Percentiles rank a stretch among this genome's conserved stretches.
Evolutionary conservation across 2,329 filamentous ascomycete species (phyloP).

Genomic region (Lasiodiplodia sp.): DNA sequence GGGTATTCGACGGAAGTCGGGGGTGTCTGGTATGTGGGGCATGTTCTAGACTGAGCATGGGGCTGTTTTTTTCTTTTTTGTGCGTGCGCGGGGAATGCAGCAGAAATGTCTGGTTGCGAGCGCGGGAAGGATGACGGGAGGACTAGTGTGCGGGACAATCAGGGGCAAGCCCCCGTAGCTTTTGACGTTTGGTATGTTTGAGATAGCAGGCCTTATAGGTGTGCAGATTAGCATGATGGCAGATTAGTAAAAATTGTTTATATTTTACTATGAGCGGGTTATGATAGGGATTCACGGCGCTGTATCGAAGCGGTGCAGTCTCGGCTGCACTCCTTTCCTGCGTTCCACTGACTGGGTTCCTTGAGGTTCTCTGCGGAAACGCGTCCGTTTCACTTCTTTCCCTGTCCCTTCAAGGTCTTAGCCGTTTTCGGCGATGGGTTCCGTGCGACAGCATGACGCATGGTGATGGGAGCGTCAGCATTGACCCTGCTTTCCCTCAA

Average conservation of each 20-base stretch:
- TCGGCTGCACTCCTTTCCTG: not conserved
- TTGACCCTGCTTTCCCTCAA: too few relatives aligned
- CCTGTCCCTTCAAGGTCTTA: not conserved
- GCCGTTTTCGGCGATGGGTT: not conserved
- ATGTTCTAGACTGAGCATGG: not conserved
- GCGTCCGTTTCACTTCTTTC: not conserved
- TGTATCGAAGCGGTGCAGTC: not conserved
- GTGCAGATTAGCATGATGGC: constrained; percentile 18
- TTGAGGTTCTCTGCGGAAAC: not conserved
- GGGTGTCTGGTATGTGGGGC: constrained; percentile 2
- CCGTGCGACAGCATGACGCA: too few relatives aligned
- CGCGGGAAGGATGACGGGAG: not conserved
- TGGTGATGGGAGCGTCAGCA: too few relatives aligned
- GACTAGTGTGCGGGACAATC: constrained; percentile 2
- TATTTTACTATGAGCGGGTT: not conserved
- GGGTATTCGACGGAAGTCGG: not conserved
- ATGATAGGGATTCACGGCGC: not conserved
- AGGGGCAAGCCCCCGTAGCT: not conserved
- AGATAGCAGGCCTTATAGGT: not conserved
- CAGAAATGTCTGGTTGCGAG: not conserved
- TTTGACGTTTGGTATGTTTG: constrained; percentile 2
- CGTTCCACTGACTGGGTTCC: not conserved
- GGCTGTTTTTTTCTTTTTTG: not conserved
- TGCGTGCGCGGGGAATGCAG: constrained; percentile 1
- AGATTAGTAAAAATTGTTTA: constrained; percentile 1